Conservation (phyloP, 139 green algal species). For the Picochlorum sp. region DNA sequence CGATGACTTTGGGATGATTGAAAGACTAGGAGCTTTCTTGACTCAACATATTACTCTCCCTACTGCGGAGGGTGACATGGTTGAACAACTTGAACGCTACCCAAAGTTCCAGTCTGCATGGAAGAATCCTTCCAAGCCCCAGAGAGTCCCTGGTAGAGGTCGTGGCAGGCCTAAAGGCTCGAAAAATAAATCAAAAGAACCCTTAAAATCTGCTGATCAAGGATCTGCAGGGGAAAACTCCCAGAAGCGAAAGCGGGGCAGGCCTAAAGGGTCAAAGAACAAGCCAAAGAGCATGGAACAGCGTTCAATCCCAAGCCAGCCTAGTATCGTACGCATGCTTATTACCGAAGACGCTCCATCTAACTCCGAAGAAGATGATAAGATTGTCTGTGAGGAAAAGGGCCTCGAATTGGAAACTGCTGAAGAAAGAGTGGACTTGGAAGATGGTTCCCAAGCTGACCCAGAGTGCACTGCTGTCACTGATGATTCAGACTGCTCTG, state of each 20-base stretch:
- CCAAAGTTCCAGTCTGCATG: conserved; percentile 1
- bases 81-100: neutral
- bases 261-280: too few species aligned
- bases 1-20: conserved; percentile 2
- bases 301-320: neutral
- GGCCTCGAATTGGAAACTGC: too few species aligned
- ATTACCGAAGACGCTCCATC: neutral
- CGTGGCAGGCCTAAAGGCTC: conserved; percentile 1
- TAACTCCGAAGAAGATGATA: neutral
- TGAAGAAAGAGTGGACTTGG: too few species aligned
- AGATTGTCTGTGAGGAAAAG: too few species aligned
- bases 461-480: too few species aligned
- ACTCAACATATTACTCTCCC: neutral
- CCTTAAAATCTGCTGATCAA: too few species aligned
- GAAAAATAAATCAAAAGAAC: too few species aligned
- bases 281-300: too few species aligned
- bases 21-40: neutral
- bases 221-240: too few species aligned
- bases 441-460: too few species aligned
- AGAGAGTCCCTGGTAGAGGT: neutral
- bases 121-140: neutral
- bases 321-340: neutral
- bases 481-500: too few species aligned
- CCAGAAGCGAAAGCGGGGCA: too few species aligned
- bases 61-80: neutral